Evolutionary conservation across 257 asterid species (phyloP).

Genomic region (Solanum raphanifolium): DNA sequence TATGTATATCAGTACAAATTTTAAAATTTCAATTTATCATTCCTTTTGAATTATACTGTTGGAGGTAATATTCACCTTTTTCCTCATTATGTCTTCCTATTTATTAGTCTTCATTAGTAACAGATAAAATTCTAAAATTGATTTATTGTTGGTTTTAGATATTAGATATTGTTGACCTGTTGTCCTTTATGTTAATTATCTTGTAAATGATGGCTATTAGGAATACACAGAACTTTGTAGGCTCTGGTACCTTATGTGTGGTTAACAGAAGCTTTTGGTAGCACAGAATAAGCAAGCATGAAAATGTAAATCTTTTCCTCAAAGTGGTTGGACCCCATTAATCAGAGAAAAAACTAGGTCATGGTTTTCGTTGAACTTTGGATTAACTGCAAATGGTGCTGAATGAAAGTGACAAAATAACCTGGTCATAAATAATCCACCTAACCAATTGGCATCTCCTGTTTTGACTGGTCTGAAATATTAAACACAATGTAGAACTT

Average conservation of each 20-base stretch:
- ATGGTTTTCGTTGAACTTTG: background rate
- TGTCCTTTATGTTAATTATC: background rate
- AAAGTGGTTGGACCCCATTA: background rate
- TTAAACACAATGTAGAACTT: background rate
- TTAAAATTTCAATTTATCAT: background rate
- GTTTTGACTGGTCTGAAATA: background rate
- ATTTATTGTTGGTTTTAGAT: background rate
- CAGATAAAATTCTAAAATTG: background rate
- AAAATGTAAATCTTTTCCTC: background rate
- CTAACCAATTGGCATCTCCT: background rate
- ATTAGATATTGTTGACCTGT: background rate
- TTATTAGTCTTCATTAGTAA: background rate
- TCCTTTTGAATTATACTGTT: background rate
- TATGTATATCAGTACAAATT: background rate
- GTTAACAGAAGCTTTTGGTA: background rate
- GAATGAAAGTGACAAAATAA: background rate
- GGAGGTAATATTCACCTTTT: background rate
- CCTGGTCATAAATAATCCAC: background rate
- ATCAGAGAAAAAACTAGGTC: background rate
- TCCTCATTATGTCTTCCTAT: background rate
- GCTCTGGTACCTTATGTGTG: background rate
- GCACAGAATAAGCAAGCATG: background rate
- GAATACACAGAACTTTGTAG: background rate
- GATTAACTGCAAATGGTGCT: background rate
- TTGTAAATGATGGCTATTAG: background rate